Base-by-base conservation (phyloP, 2,329 filamentous ascomycete genomes). In the Pestalotiopsis sp. region DNA sequence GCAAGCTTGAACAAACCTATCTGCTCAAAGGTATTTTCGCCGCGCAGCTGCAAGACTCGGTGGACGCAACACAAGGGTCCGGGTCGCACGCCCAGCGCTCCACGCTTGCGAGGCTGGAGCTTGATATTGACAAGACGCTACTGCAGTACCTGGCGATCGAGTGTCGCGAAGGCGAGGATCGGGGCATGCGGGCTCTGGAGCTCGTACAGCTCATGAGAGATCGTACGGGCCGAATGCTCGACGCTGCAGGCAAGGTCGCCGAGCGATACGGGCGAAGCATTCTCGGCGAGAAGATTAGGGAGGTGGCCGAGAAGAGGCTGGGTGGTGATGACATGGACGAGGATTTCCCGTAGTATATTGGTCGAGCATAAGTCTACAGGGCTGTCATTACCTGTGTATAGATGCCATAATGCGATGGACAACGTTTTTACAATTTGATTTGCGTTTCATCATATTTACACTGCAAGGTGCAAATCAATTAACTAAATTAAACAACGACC, bases 181-280 rank as follows among this genome's bases (percentile, higher is more conserved):
- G 92, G 38, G 95, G 95, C 5, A 98, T 98, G 94, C 94, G 95
- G 73, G 95, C 95, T 0, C 84, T 99, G 45, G 97, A 99, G 81
- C 88, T 98, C 75, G 96, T 97, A 38, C 86, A 88, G 70, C 84
- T 99, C 75, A 93, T 99, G 91, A 88, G 88, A 59, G 95, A 98
- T 81, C 86, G 90, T 60, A 92, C 89, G 69, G 95, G 95, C 20
- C 91, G 92, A 79, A 98, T 98, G 93, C 81, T 97, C 68, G 94
- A 98, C 79, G 93, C 95, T 4, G 96, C 96, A 1, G 89, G 90
- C 68, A 97, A 97, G 86, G 89, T 99, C 64, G 96, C 96, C 9
- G 89, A 92, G 77, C 86, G 95, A 74, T 99, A 97, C 82, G 93
- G 93, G 11, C 86, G 93, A 70, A 87, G 88, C 55, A 88, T 98